Evolutionary conservation across 2,329 filamentous ascomycete genomes (phyloP), one percentile per base, ranked within the genome.

Genomic region (Neophaeococcomyces mojaviensis): DNA sequence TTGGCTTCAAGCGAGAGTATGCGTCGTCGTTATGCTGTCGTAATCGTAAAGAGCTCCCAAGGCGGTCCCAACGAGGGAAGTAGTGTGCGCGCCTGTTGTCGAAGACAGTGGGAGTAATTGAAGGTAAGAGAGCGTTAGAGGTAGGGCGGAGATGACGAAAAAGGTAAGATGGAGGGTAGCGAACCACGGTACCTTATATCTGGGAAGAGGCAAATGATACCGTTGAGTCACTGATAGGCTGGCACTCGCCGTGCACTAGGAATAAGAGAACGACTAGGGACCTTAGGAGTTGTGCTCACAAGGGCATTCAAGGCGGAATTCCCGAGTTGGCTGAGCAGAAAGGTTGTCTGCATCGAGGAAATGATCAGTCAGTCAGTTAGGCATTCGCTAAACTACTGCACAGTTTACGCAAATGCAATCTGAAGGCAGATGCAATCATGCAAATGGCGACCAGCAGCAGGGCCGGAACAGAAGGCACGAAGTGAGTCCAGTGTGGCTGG

Each of bases 11-110:
- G 44, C 42, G 41, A 43, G 40, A 47, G 32, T 45, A 16, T 18
- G 28, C 15, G 24, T 28, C 7, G 32, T 44, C 33, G 32, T 36
- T 32, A 36, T 44, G 26, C 6, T 30, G 24, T 30, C n/a, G 41
- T 37, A 13, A 32, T 30, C 32, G 42, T 18, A 35, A 39, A 42
- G 43, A 49, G 44, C 49, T 55, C 35, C 36, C 39, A 68, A 70
- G 72, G 73, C 70, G 71, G 68, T 74, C 76, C 66, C 72, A 73
- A 68, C 64, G 62, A 70, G 73, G 71, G 71, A 69, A 72, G 71
- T 74, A 74, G 71, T 72, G 73, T 73, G 71, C 72, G 77, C 79
- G 71, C 77, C 76, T 73, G 68, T 64, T 72, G 73, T 70, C 75
- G 76, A 71, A 71, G 70, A 74, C 74, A 33, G 36, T 39, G 38